Conservation (phyloP, 2,329 filamentous ascomycete genomes). For the Monosporascus ibericus region DNA sequence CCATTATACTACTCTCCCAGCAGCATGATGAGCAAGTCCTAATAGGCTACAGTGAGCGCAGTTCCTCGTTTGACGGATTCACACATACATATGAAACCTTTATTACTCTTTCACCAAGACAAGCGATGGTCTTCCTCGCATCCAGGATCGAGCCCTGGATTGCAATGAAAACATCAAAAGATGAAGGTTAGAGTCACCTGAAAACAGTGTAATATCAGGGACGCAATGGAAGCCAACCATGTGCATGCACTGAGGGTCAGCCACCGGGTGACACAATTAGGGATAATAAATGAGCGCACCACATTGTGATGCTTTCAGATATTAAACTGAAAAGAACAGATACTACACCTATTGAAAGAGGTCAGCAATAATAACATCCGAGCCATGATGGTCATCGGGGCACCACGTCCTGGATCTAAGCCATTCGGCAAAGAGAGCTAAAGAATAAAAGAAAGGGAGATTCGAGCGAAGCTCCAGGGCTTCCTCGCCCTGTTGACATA, state of each 20-base stretch:
- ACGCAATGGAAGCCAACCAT: conserved; percentile 51
- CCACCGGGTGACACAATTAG: conserved; percentile 50
- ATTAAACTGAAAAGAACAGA: conserved; percentile 68
- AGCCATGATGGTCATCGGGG: not conserved
- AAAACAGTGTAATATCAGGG: conserved; percentile 59
- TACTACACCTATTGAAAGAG: conserved; percentile 39
- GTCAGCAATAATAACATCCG: not conserved
- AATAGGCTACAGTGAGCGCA: too few species aligned
- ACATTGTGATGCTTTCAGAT: conserved; percentile 38
- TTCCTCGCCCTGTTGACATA: conserved; percentile 5
- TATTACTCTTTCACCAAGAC: too few species aligned
- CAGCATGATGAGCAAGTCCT: too few species aligned
- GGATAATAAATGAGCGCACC: conserved; percentile 46
- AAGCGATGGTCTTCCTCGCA: conserved; percentile 40
- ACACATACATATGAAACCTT: too few species aligned
- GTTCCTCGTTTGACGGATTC: too few species aligned
- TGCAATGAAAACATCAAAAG: conserved; percentile 42
- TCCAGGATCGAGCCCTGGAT: conserved; percentile 34
- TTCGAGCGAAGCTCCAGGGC: not conserved
- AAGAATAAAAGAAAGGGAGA: conserved; percentile 12
- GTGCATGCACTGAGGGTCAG: conserved; percentile 55
- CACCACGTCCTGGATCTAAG: conserved; percentile 43
- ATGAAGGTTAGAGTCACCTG: conserved; percentile 48
- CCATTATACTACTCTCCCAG: too few species aligned
- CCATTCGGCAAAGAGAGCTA: conserved; percentile 43